Base-by-base conservation (phyloP, 176 grass and related monocot genomes). In the Carex parvula region DNA sequence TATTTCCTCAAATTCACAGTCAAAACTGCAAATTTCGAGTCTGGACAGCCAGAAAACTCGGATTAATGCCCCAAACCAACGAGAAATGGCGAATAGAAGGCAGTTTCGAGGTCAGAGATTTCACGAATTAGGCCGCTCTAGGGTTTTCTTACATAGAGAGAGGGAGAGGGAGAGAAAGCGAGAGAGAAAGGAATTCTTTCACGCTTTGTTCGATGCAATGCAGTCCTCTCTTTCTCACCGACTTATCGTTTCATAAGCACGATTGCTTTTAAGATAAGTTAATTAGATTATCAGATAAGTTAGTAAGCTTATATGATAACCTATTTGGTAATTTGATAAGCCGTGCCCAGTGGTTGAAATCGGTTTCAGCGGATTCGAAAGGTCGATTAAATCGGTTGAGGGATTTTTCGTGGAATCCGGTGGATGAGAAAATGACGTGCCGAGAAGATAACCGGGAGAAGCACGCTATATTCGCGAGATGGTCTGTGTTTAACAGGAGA, bases 151-250 rank as follows among this genome's bases (percentile, higher is more conserved):
- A 83, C 57, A 87, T 76, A 79, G 79, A 83, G 26, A 62, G 60
- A 61, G 16, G 67, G 79, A 67, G 87, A 81, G 24, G 84, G 74
- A 85, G 60, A 85, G 85, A 81, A 26, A 50, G 83, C 48, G 78
- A 58, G 61, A 37, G 80, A 88, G 85, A 84, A 81, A 85, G 88
- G 87, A 93, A 89, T 68, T 89, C 82, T 94, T 87, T 73, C 87
- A 90, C 91, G 87, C 95, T 93, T 98, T 98, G 89, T 89, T 93
- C 91, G 91, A 98, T 98, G 95, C 92, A 93, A 89, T 93, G 91
- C 92, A 93, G 92, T 91, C 95, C 89, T 90, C 91, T 90, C 89
- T 64, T 89, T 87, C 88, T 95, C 92, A 93, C 79, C 62, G 75
- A 80, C 91, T 88, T 93, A 95, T 95, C 91, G 33, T 64, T 1